Conservation (phyloP, 371 early-diverging fungal genomes). For the Rhizopus arrhizus region DNA sequence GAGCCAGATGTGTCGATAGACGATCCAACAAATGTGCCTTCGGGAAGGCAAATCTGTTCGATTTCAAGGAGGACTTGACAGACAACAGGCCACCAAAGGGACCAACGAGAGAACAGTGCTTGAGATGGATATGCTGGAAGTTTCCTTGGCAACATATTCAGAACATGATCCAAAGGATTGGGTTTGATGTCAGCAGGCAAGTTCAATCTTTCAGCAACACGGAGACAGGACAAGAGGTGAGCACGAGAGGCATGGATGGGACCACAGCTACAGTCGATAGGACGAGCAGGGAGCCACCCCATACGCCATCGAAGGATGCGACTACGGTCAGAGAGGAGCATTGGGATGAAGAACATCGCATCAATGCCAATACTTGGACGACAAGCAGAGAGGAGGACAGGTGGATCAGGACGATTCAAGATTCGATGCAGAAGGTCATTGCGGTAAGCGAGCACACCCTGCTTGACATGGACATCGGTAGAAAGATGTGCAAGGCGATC, state of each 20-base stretch:
- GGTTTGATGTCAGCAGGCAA: too few species aligned
- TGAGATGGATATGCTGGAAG: too few species aligned
- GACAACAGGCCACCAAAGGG: too few species aligned
- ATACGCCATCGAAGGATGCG: constrained; percentile 22
- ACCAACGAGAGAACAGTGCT: too few species aligned
- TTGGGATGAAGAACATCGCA: not conserved
- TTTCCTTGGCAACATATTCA: not conserved
- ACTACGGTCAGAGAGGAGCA: constrained; percentile 1
- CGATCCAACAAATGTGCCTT: not conserved
- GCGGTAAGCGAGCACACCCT: not conserved
- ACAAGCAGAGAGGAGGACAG: not conserved
- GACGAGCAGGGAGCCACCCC: constrained; percentile 19
- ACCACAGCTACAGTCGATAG: constrained; percentile 9
- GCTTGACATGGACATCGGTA: not conserved
- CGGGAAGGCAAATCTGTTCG: constrained; percentile 2
- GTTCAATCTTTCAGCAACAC: not conserved
- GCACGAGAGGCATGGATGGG: constrained; percentile 1
- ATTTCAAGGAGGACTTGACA: constrained; percentile 6
- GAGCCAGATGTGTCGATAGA: not conserved
- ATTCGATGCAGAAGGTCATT: not conserved
- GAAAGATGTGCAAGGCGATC: not conserved
- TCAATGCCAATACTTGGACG: constrained; percentile 3
- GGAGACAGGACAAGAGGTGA: not conserved
- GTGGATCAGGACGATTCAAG: not conserved
- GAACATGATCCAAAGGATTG: too few species aligned